Percentiles rank a stretch among this genome's conserved stretches.
These are phyloP conservation scores for Lactuca sativa DNA, from an alignment of 129 eudicot genomes.

Conservation along the genomic window DNA sequence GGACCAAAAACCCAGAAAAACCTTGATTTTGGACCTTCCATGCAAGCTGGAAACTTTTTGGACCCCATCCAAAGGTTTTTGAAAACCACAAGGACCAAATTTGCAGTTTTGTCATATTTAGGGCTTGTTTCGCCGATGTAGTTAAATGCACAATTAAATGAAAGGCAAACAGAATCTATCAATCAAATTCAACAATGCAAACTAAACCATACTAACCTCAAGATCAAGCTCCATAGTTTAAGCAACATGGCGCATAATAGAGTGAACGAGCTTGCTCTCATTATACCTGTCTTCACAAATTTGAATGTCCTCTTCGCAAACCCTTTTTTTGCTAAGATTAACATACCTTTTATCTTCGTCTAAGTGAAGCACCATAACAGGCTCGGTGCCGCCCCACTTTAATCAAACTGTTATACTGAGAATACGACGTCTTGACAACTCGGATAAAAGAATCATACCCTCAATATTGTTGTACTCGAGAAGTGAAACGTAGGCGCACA, in stretches of 20 bases:
- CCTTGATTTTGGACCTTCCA: no score
- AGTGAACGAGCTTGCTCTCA: constrained; percentile 90
- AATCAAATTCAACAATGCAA: background rate
- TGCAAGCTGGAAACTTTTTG: no score
- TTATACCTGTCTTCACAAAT: constrained; percentile 84
- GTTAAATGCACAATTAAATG: background rate
- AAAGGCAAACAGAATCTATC: no score
- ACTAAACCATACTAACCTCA: constrained; percentile 46
- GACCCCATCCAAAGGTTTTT: no score
- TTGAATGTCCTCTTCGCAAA: constrained; percentile 81
- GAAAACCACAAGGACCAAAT: no score
- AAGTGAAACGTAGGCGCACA: constrained; percentile 87
- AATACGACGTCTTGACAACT: constrained; percentile 95
- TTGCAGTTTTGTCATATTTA: no score
- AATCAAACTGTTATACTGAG: constrained; percentile 84
- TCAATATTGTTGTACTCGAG: constrained; percentile 93
- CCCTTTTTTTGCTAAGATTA: constrained; percentile 82
- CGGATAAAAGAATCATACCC: constrained; percentile 84
- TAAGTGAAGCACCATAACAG: constrained; percentile 86
- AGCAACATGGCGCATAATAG: constrained; percentile 94
- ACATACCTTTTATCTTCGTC: constrained; percentile 87
- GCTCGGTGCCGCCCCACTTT: constrained; percentile 86
- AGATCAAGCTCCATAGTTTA: constrained; percentile 67
- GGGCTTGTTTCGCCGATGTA: background rate
- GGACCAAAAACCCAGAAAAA: no score